These are phyloP conservation scores for Neoscytalidium dimidiatum DNA, from an alignment of 2,329 filamentous ascomycete genomes.

Conservation along the genomic window DNA sequence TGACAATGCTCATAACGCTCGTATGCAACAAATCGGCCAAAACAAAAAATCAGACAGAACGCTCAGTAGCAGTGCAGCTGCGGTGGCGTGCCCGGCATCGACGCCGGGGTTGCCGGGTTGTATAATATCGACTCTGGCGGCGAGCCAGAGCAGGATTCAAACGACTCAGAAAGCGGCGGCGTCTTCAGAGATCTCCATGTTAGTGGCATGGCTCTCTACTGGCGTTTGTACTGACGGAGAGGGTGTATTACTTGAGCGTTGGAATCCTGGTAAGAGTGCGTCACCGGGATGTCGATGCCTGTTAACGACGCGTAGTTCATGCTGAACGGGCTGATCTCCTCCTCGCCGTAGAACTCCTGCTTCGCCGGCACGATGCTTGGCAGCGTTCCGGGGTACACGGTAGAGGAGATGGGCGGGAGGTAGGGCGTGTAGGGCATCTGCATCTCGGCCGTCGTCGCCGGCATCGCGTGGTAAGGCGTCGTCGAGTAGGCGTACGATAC, in stretches of 20 bases:
- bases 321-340: slow-evolving; percentile 66
- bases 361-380: slow-evolving; percentile 68
- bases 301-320: slow-evolving; percentile 68
- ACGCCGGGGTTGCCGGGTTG: slow-evolving; percentile 68
- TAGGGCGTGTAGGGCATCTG: slow-evolving; percentile 56
- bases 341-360: slow-evolving; percentile 62
- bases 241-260: slow-evolving; percentile 73
- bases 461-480: slow-evolving; percentile 41
- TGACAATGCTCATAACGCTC: slow-evolving; percentile 18
- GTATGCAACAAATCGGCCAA: not conserved
- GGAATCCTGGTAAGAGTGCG: slow-evolving; percentile 66
- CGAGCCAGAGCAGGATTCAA: slow-evolving; percentile 58
- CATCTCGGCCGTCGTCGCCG: slow-evolving; percentile 37
- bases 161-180: slow-evolving; percentile 74
- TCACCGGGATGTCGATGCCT: slow-evolving; percentile 63
- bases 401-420: slow-evolving; percentile 47
- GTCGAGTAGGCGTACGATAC: slow-evolving; percentile 60
- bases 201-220: slow-evolving; percentile 24
- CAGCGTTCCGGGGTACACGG: slow-evolving; percentile 56
- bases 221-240: slow-evolving; percentile 28
- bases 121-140: slow-evolving; percentile 39
- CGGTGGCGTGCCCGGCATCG: slow-evolving; percentile 72
- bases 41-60: not conserved
- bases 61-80: slow-evolving; percentile 41
- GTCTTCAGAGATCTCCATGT: slow-evolving; percentile 54